A percentile compares a stretch with the other conserved stretches of the same genome.
These are phyloP conservation scores for Emergomyces orientalis DNA, from an alignment of 2,329 filamentous ascomycete species.

Conservation along the genomic window DNA sequence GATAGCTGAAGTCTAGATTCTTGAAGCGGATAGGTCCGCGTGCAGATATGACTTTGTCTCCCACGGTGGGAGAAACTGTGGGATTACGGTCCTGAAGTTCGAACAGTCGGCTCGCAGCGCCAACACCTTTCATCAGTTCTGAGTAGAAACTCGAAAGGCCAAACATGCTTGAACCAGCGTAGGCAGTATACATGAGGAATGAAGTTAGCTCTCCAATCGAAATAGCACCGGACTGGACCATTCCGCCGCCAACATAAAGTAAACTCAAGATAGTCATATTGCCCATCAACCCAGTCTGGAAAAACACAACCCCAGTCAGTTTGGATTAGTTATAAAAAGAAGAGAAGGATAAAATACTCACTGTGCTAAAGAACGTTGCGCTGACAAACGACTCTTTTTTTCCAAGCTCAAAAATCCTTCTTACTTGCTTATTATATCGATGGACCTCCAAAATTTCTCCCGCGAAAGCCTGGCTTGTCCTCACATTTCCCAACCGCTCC, in stretches of 20 bases:
- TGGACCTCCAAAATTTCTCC: conserved; percentile 83
- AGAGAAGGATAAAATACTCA: conserved; percentile 22
- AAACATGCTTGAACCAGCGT: conserved; percentile 75
- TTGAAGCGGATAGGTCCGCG: conserved; percentile 82
- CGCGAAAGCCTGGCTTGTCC: conserved; percentile 91
- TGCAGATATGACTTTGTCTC: conserved; percentile 67
- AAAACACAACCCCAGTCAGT: conserved; percentile 16
- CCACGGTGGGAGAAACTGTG: conserved; percentile 77
- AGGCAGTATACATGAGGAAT: conserved; percentile 98
- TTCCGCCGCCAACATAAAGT: conserved; percentile 79
- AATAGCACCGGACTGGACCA: conserved; percentile 79
- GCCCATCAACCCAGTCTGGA: conserved; percentile 76
- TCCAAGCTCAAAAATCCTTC: conserved; percentile 83
- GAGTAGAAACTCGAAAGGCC: conserved; percentile 94
- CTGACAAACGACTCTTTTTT: conserved; percentile 78
- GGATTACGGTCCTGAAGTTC: conserved; percentile 87
- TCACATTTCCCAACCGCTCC: conserved; percentile 92
- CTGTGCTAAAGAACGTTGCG: conserved; percentile 74
- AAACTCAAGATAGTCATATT: conserved; percentile 94
- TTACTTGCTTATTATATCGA: conserved; percentile 85
- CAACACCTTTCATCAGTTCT: conserved; percentile 97
- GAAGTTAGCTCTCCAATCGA: conserved; percentile 87
- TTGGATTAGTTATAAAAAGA: neutral
- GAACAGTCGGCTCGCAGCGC: conserved; percentile 90
- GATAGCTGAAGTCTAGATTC: conserved; percentile 81